Evolutionary conservation across 345 rosid genomes (phyloP).

Genomic region (Gossypium thurberi): DNA sequence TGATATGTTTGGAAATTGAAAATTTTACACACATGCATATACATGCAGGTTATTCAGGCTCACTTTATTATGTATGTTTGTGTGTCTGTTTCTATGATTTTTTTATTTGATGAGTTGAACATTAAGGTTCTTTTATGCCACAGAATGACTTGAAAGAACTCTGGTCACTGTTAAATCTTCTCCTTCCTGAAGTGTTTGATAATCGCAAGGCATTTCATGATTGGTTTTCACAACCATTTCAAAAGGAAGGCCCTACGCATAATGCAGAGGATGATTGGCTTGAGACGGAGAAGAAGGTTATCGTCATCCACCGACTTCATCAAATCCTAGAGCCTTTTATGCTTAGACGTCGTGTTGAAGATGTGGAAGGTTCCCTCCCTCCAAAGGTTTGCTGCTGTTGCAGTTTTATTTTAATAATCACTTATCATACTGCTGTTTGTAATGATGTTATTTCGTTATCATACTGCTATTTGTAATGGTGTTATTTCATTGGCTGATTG

Average conservation of each 20-base stretch:
- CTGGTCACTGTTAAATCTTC: slow-evolving; percentile 98
- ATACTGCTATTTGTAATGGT: slow-evolving; percentile 21
- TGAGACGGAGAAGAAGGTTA: slow-evolving; percentile 98
- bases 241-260: slow-evolving; percentile 72
- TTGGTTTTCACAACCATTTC: slow-evolving; percentile 99
- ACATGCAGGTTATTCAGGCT: neutral
- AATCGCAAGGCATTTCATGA: slow-evolving; percentile 99
- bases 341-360: slow-evolving; percentile 99
- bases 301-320: slow-evolving; percentile 97
- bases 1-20: neutral
- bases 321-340: slow-evolving; percentile 99
- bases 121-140: slow-evolving; percentile 15
- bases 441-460: slow-evolving; percentile 19
- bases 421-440: slow-evolving; percentile 18
- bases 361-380: slow-evolving; percentile 99
- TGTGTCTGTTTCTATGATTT: neutral
- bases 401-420: neutral
- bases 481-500: slow-evolving; percentile 21
- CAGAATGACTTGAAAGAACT: slow-evolving; percentile 99
- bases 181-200: slow-evolving; percentile 98
- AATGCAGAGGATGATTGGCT: slow-evolving; percentile 99
- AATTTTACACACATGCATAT: too few relatives aligned
- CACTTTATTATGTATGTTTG: neutral
- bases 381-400: slow-evolving; percentile 63
- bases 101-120: slow-evolving; percentile 2